phyloP scores from a whole-genome alignment of 225 moss, liverwort and hornwort species.

The Physcomitrium patens region DNA sequence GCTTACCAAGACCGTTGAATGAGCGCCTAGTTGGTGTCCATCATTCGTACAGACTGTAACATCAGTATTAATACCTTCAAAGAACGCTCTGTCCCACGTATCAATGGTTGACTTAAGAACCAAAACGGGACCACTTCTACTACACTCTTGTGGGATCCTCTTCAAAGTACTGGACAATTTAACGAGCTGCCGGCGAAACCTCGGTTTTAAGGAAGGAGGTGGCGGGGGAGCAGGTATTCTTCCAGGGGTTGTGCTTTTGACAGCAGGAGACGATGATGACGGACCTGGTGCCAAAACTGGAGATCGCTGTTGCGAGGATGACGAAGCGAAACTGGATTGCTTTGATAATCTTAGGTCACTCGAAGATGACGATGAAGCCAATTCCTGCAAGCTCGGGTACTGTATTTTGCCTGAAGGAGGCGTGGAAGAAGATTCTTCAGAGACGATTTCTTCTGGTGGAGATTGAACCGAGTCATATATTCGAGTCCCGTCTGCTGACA shows the following conservation, averaged over 20 bases:
- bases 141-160: slow-evolving; percentile 6
- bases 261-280: not conserved
- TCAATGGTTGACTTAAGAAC: slow-evolving; percentile 45
- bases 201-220: slow-evolving; percentile 37
- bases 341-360: slow-evolving; percentile 2
- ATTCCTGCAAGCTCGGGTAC: slow-evolving; percentile 25
- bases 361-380: slow-evolving; percentile 1
- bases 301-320: slow-evolving; percentile 19
- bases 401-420: slow-evolving; percentile 22
- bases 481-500: slow-evolving; percentile 46
- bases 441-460: slow-evolving; percentile 32
- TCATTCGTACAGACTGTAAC: slow-evolving; percentile 53
- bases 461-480: slow-evolving; percentile 43
- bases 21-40: slow-evolving; percentile 51
- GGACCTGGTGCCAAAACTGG: slow-evolving; percentile 1
- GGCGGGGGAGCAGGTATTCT: slow-evolving; percentile 46
- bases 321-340: not conserved
- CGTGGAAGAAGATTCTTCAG: not conserved
- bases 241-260: not conserved
- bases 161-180: slow-evolving; percentile 28
- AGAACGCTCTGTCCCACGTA: slow-evolving; percentile 60
- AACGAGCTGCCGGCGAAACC: slow-evolving; percentile 1
- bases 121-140: slow-evolving; percentile 20
- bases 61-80: slow-evolving; percentile 51
- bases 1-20: slow-evolving; percentile 69